Base-by-base conservation (phyloP, 176 grass and related monocot genomes). In the Tillandsia leiboldiana region DNA sequence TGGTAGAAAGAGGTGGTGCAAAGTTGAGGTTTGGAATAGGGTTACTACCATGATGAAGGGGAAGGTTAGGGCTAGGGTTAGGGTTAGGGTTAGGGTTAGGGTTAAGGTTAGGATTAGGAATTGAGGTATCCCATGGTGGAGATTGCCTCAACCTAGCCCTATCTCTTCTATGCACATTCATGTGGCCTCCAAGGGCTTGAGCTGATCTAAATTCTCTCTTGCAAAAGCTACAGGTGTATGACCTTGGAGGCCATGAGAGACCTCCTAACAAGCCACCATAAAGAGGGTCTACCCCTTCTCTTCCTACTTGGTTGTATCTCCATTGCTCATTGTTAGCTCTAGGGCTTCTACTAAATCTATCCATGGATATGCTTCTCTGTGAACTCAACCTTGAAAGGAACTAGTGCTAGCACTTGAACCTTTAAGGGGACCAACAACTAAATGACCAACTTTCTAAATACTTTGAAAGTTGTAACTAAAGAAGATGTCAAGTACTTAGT, bases 141-240 rank as follows among this genome's bases (percentile, higher is more conserved):
- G 75, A 77, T 49, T 65, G 76, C 50, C 76, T 74, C 1, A 84
- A 71, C 14, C 76, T 64, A 48, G 82, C 82, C 65, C 76, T 74
- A 47, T 84, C 82, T 63, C 82, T 75, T 51, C 82, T 68, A 61
- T 84, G 82, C 20, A 84, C 76, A 52, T 84, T 84, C 82, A 84
- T 84, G 50, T 84, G 82, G 4, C 82, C 82, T 4, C 82, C 76
- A 12, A 84, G 82, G 28, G 82, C 82, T 63, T 84, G 82, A 47
- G 82, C 82, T 11, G 82, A 84, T 58, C 71, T 64, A 58, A 84
- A 84, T 57, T 79, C 82, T 23, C 82, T 75, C 76, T 79, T 84
- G 76, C 82, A 84, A 58, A 84, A 84, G 71, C 82, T 79, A 59
- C 82, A 84, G 58, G 23, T n/a, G 11, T 84, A 75, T 48, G 82